Evolutionary conservation across 2,329 filamentous ascomycete genomes (phyloP).

Genomic region (Ophiosphaerella narmari): DNA sequence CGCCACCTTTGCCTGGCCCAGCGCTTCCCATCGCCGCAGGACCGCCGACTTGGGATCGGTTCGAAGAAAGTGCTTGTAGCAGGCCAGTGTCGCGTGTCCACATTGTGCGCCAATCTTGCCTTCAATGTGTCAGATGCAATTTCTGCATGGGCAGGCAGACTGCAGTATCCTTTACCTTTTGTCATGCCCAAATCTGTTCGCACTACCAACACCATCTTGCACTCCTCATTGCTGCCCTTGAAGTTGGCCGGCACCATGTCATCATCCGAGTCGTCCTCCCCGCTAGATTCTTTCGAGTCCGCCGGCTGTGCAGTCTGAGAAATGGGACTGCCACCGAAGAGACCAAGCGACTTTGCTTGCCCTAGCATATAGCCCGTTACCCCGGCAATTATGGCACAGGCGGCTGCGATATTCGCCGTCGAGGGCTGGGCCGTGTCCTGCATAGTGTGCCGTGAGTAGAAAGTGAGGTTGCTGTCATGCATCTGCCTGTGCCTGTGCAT

Average conservation of each 20-base stretch:
- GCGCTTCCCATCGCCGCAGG: conserved; percentile 81
- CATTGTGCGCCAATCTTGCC: conserved; percentile 97
- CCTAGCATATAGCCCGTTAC: conserved; percentile 76
- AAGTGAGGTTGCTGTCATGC: background rate
- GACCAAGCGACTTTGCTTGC: conserved; percentile 69
- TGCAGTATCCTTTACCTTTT: conserved; percentile 66
- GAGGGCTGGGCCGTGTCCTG: conserved; percentile 55
- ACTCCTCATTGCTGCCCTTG: conserved; percentile 70
- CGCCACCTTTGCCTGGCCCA: conserved; percentile 91
- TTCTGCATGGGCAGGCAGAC: background rate
- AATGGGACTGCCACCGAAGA: conserved; percentile 64
- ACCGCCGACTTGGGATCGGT: conserved; percentile 63
- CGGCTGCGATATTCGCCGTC: conserved; percentile 66
- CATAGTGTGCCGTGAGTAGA: conserved; percentile 15
- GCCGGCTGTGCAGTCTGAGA: conserved; percentile 28
- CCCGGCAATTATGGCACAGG: conserved; percentile 74
- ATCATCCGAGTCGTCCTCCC: conserved; percentile 33
- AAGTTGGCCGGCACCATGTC: conserved; percentile 50
- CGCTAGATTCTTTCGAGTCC: conserved; percentile 35
- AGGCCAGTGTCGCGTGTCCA: conserved; percentile 93
- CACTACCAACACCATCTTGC: conserved; percentile 91
- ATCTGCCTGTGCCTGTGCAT: no score
- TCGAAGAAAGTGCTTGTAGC: conserved; percentile 81
- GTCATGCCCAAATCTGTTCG: conserved; percentile 96
- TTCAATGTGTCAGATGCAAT: conserved; percentile 44